Conservation (phyloP, 805 yeast genomes). For the Komagataella phaffii region DNA sequence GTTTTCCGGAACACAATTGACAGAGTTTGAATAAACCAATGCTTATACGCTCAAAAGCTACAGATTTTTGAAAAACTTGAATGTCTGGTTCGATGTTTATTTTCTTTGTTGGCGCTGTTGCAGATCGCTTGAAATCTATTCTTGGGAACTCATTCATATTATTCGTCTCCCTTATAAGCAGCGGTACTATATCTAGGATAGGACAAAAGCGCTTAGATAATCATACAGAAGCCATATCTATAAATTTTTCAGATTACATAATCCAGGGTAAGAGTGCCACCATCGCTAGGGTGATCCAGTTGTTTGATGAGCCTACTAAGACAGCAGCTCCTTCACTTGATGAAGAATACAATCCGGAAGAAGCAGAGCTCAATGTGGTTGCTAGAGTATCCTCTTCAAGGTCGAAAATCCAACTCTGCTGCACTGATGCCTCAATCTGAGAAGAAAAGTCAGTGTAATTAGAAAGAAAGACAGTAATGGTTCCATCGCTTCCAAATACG, state of each 20-base stretch:
- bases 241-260: not conserved
- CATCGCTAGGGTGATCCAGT: not conserved
- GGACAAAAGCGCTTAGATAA: not conserved
- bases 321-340: not conserved
- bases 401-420: not conserved
- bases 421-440: not conserved
- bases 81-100: conserved; percentile 30
- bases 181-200: not conserved
- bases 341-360: not conserved
- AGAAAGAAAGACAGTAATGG: conserved; percentile 46
- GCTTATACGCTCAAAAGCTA: conserved; percentile 26
- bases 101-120: conserved; percentile 24
- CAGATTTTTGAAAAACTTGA: conserved; percentile 27
- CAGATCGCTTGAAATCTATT: not conserved
- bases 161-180: too few species aligned
- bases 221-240: too few species aligned
- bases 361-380: not conserved
- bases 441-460: conserved; percentile 22
- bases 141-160: not conserved
- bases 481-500: conserved; percentile 47
- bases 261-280: not conserved
- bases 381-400: not conserved
- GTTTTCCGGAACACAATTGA: conserved; percentile 19
- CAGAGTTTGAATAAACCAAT: conserved; percentile 23
- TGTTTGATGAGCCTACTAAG: not conserved